Conservation (phyloP, 2,329 filamentous ascomycete species). For the Malbranchea cinnamomea region DNA sequence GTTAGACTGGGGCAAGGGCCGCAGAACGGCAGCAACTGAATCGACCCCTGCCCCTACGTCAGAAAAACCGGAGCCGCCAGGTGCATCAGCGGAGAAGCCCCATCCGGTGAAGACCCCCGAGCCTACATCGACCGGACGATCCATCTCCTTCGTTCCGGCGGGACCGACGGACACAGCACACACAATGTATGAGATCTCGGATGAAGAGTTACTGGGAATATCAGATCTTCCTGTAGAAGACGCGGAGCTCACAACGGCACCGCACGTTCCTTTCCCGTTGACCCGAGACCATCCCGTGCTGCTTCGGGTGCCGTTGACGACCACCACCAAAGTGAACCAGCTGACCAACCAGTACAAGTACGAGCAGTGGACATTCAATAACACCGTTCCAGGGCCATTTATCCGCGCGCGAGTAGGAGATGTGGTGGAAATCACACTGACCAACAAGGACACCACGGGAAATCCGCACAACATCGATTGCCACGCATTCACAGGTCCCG, state of each 20-base stretch:
- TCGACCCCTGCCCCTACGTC: constrained; percentile 4
- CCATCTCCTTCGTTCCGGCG: constrained; percentile 2
- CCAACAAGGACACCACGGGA: constrained; percentile 19
- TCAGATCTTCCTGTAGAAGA: constrained; percentile 16
- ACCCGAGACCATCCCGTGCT: constrained; percentile 18
- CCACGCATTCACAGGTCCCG: constrained; percentile 21
- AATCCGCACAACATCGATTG: constrained; percentile 25
- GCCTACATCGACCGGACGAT: constrained; percentile 4
- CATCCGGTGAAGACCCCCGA: neutral
- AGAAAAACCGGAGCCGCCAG: constrained; percentile 2
- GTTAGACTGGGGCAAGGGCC: constrained; percentile 4
- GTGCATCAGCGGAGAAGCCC: constrained; percentile 3
- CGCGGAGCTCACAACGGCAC: constrained; percentile 17
- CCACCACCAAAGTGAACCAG: constrained; percentile 15
- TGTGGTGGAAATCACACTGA: constrained; percentile 19
- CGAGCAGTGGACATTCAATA: constrained; percentile 24
- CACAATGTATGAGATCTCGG: constrained; percentile 1
- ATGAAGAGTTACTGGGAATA: constrained; percentile 3
- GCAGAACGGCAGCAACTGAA: constrained; percentile 3
- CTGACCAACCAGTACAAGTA: constrained; percentile 22
- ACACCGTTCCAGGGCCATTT: constrained; percentile 20
- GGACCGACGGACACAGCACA: neutral
- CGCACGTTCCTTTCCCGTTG: constrained; percentile 19
- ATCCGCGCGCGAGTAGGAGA: constrained; percentile 23
- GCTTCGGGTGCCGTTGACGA: constrained; percentile 17